Percentiles rank a stretch among this genome's conserved stretches.
These are phyloP conservation scores for Zymoseptoria crescenta DNA, from an alignment of 2,329 filamentous ascomycete species.

Conservation along the genomic window DNA sequence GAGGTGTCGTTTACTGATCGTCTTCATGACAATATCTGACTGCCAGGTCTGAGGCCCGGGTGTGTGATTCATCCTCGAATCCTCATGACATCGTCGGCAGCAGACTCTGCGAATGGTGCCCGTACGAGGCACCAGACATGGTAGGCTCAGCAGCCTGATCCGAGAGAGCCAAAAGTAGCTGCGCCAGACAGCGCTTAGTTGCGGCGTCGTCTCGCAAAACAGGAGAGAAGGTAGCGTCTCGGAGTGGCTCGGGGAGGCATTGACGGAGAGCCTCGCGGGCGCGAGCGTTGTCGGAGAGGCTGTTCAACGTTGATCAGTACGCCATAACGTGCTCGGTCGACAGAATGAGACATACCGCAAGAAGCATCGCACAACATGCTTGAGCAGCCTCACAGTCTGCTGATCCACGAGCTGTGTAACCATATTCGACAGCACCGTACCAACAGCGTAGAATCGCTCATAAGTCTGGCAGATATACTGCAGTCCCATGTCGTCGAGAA, in stretches of 20 bases:
- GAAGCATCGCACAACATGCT: conserved; percentile 97
- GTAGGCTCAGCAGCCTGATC: conserved; percentile 44
- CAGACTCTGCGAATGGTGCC: neutral
- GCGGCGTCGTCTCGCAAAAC: conserved; percentile 95
- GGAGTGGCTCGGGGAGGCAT: conserved; percentile 95
- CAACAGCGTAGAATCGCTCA: conserved; percentile 95
- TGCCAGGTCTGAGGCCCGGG: neutral
- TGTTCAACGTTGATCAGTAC: conserved; percentile 32
- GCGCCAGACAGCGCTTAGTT: conserved; percentile 94
- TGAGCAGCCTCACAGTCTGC: conserved; percentile 88
- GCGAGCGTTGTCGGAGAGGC: conserved; percentile 89
- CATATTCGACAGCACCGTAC: conserved; percentile 97
- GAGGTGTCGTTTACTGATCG: neutral
- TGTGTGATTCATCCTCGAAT: neutral
- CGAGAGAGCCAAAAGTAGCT: conserved; percentile 90
- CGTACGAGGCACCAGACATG: conserved; percentile 13
- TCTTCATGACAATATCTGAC: neutral
- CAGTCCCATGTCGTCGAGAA: conserved; percentile 90
- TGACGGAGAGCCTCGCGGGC: conserved; percentile 91
- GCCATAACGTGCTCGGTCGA: too few species aligned
- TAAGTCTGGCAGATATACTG: conserved; percentile 99
- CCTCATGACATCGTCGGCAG: neutral
- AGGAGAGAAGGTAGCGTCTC: conserved; percentile 92
- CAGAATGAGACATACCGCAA: conserved; percentile 58
- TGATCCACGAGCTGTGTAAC: conserved; percentile 95